A percentile compares a stretch with the other conserved stretches of the same genome.
Evolutionary conservation across 1,284 basidiomycete species (phyloP).

Genomic region (Microbotryum saponariae): DNA sequence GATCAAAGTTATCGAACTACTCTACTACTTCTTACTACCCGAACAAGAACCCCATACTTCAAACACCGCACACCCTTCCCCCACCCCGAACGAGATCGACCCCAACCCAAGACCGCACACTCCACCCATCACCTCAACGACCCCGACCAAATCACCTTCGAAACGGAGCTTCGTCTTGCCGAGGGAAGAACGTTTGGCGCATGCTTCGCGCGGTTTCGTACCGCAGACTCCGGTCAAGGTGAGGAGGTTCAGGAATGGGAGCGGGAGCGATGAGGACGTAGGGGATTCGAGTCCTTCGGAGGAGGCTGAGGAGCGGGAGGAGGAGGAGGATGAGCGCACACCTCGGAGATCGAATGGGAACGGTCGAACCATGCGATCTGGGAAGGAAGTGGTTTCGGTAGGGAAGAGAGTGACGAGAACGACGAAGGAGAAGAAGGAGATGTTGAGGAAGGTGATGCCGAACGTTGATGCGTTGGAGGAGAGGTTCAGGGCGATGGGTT

Average conservation of each 20-base stretch:
- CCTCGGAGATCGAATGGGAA: no score
- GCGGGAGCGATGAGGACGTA: not conserved
- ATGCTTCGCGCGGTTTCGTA: slow-evolving; percentile 19
- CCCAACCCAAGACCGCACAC: slow-evolving; percentile 8
- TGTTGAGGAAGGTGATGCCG: slow-evolving; percentile 25
- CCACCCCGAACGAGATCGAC: not conserved
- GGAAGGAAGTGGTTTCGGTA: not conserved
- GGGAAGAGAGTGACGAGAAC: slow-evolving; percentile 7
- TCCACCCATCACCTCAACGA: slow-evolving; percentile 22
- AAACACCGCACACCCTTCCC: no score
- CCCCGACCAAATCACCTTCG: slow-evolving; percentile 1
- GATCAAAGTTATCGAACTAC: slow-evolving; percentile 84
- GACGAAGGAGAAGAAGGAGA: slow-evolving; percentile 23
- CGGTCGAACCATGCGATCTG: no score
- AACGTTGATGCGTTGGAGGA: slow-evolving; percentile 31
- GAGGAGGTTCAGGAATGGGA: not conserved
- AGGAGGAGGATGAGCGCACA: no score
- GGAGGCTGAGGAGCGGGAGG: no score
- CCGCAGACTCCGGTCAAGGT: slow-evolving; percentile 25
- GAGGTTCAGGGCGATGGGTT: slow-evolving; percentile 26
- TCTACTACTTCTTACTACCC: slow-evolving; percentile 84
- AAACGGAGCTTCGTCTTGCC: not conserved
- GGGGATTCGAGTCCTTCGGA: no score
- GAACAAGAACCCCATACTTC: slow-evolving; percentile 46
- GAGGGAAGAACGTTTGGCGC: no score